Evolutionary conservation across 805 yeast species (phyloP).

Genomic region (Yamadazyma insecticola): DNA sequence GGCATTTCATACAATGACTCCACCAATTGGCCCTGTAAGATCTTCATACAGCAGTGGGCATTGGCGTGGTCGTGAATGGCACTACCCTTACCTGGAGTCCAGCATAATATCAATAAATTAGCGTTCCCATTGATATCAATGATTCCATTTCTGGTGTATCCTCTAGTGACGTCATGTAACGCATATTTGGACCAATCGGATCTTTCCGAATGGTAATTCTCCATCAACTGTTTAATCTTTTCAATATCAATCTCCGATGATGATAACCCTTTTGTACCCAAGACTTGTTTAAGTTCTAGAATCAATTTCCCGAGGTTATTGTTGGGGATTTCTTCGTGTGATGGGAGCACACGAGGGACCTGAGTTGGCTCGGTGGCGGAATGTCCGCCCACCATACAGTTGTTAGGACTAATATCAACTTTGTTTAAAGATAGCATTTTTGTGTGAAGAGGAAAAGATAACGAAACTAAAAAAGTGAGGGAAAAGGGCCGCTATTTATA

Average conservation of each 20-base stretch:
- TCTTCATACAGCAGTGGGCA: constrained; percentile 74
- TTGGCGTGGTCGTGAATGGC: constrained; percentile 72
- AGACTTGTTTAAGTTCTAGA: constrained; percentile 6
- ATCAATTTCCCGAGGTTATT: constrained; percentile 24
- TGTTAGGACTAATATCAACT: too few relatives aligned
- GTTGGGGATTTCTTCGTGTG: constrained; percentile 12
- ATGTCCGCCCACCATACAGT: too few relatives aligned
- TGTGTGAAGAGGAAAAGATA: too few relatives aligned
- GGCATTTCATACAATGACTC: constrained; percentile 59
- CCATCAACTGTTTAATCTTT: constrained; percentile 42
- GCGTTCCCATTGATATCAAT: constrained; percentile 68
- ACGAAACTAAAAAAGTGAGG: too few relatives aligned
- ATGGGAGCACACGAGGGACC: too few relatives aligned
- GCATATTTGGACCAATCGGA: constrained; percentile 60
- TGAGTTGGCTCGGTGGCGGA: neutral
- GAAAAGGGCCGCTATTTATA: too few relatives aligned
- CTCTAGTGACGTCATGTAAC: constrained; percentile 43
- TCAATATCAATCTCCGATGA: constrained; percentile 51
- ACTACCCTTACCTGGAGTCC: constrained; percentile 65
- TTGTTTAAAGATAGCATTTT: too few relatives aligned
- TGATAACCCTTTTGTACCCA: constrained; percentile 26
- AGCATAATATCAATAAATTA: constrained; percentile 59
- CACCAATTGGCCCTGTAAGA: constrained; percentile 52
- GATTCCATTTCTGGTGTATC: constrained; percentile 68
- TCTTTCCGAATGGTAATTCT: constrained; percentile 42